Percentiles rank a stretch among this genome's conserved stretches.
These are phyloP conservation scores for Periconia digitata DNA, from an alignment of 2,329 filamentous ascomycete species.

Conservation along the genomic window DNA sequence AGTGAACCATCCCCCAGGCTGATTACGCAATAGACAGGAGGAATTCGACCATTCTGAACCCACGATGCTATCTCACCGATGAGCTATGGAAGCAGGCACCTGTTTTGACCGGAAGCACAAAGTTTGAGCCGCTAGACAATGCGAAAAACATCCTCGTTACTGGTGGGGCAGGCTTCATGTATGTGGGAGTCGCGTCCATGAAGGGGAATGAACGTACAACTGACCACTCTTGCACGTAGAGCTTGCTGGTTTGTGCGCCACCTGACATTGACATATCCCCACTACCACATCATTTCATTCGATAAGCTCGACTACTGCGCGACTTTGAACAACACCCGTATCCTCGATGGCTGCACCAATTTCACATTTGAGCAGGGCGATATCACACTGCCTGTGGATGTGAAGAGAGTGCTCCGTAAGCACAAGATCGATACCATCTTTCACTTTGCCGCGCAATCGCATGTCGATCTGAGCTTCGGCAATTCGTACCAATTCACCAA, in stretches of 20 bases:
- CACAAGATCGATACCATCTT: conserved; percentile 78
- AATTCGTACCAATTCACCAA: conserved; percentile 81
- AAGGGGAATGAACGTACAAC: conserved; percentile 5
- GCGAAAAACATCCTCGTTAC: conserved; percentile 83
- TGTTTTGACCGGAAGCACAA: conserved; percentile 67
- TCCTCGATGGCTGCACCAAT: conserved; percentile 67
- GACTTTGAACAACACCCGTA: conserved; percentile 75
- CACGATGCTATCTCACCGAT: conserved; percentile 52
- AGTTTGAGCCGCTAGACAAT: conserved; percentile 67
- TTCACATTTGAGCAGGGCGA: conserved; percentile 81
- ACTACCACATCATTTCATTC: conserved; percentile 79
- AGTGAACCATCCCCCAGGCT: conserved; percentile 5
- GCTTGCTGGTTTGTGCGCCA: conserved; percentile 83
- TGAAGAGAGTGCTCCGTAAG: conserved; percentile 69
- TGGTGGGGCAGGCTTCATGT: conserved; percentile 85
- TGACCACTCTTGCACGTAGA: conserved; percentile 46
- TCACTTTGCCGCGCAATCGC: conserved; percentile 84
- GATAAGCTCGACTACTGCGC: conserved; percentile 85
- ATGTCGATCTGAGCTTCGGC: conserved; percentile 80
- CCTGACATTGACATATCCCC: conserved; percentile 71
- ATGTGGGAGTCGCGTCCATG: conserved; percentile 38
- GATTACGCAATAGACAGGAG: conserved; percentile 27
- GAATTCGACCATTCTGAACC: conserved; percentile 45
- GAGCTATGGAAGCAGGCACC: conserved; percentile 74
- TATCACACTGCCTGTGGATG: conserved; percentile 69